Base-by-base conservation (phyloP, 176 grass and related monocot genomes). In the Oropetium thomaeum region DNA sequence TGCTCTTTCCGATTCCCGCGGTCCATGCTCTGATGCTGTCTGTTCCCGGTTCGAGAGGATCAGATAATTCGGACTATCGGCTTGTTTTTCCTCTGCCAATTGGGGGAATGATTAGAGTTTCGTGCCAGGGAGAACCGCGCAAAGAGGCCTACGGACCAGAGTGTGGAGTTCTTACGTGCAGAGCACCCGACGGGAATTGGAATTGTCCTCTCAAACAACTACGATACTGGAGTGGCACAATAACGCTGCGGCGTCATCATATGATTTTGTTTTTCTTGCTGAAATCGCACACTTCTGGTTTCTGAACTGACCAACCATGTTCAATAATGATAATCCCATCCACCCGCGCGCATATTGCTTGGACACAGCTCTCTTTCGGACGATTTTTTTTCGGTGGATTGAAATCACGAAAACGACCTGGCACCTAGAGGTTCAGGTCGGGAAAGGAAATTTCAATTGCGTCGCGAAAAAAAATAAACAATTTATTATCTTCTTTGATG, bases 341-440 rank as follows among this genome's bases (percentile, higher is more conserved):
- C 45, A 54, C 70, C 43, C 29, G 40, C 74, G 10, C 19, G 19
- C 74, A 69, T 68, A 54, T 68, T 60, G 77, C 2, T 42, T 61
- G 42, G 28, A 41, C 31, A 7, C 30, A n/a, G n/a, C 27, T 52
- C 38, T 53, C 41, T 33, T 19, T 73, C 2, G 2, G 73, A n/a
- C 30, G n/a, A 76, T 68, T 65, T 86, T 68, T 65, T 86, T 79
- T 55, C 3, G 23, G n/a, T 29, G 26, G 62, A 9, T 60, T 79
- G 7, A 19, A 70, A 70, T 47, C 1, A 2, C 12, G 69, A 83
- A 83, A 83, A 70, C 23, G 75, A 83, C 69, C 47, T 37, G 44
- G 62, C 16, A 88, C 86, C 86, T 79, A 88, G 48, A 79, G 54
- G 42, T 74, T 64, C 51, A 33, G 43, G 5, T 87, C 54, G 67